These are phyloP conservation scores for Arthrinium phaeospermum DNA, from an alignment of 2,329 filamentous ascomycete genomes.

Conservation along the genomic window DNA sequence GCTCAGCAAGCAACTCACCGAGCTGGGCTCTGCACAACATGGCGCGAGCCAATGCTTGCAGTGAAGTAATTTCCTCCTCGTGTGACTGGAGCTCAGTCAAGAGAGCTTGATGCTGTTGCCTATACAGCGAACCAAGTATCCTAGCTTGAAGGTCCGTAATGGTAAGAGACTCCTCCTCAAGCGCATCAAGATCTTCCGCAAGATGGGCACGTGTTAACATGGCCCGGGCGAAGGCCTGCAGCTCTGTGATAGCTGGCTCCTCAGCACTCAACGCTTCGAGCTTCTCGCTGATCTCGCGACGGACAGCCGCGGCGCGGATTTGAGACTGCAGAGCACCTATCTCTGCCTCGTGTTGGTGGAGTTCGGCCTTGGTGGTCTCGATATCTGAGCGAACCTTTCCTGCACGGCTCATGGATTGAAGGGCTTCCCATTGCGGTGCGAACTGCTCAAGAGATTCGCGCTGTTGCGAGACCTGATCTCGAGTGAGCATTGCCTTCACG, in stretches of 20 bases:
- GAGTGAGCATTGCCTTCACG: constrained; percentile 65
- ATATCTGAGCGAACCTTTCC: constrained; percentile 53
- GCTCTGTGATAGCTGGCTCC: constrained; percentile 50
- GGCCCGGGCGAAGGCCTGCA: constrained; percentile 67
- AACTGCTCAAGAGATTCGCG: constrained; percentile 57
- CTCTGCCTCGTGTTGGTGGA: constrained; percentile 49
- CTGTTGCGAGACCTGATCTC: constrained; percentile 58
- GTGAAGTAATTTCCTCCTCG: constrained; percentile 66
- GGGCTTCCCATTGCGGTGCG: constrained; percentile 54
- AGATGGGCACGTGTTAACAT: constrained; percentile 62
- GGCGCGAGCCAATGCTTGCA: constrained; percentile 80
- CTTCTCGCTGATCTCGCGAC: constrained; percentile 54
- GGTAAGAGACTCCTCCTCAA: constrained; percentile 62
- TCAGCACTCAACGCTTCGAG: constrained; percentile 50
- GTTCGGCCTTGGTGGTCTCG: constrained; percentile 52
- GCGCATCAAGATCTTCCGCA: constrained; percentile 54
- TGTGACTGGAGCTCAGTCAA: constrained; percentile 74
- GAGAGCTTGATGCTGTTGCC: constrained; percentile 65
- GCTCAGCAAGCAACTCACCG: constrained; percentile 73
- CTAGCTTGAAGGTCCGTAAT: constrained; percentile 71
- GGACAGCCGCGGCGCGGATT: constrained; percentile 60
- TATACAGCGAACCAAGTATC: constrained; percentile 68
- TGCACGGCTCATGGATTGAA: constrained; percentile 56
- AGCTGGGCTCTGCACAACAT: constrained; percentile 79
- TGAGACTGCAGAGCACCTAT: constrained; percentile 57